Percentiles rank a stretch among this genome's conserved stretches.
Evolutionary conservation across 805 yeast species (phyloP).

Genomic region (Vanderwaltozyma yarrowii): DNA sequence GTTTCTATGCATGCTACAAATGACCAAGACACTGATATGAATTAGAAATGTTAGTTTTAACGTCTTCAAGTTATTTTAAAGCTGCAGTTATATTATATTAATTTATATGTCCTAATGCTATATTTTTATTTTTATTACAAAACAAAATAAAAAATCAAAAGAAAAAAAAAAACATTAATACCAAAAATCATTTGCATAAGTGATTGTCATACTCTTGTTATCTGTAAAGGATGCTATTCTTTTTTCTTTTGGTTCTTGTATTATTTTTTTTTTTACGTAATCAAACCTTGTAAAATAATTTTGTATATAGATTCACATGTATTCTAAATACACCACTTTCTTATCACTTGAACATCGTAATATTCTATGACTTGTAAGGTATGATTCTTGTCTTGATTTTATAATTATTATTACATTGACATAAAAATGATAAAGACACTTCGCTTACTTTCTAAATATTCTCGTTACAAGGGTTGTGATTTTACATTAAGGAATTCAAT

Average conservation of each 20-base stretch:
- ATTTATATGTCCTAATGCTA: background rate
- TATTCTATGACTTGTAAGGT: no score
- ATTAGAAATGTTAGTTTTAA: conserved; percentile 5
- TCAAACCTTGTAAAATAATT: no score
- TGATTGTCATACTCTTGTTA: conserved; percentile 11
- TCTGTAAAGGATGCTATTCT: background rate
- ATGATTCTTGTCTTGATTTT: no score
- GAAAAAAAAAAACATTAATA: conserved; percentile 6
- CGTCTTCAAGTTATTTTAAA: background rate
- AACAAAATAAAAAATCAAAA: conserved; percentile 4
- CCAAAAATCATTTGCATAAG: conserved; percentile 20
- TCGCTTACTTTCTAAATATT: no score
- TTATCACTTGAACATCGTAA: no score
- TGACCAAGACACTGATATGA: conserved; percentile 23
- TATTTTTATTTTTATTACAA: background rate
- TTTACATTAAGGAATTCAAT: no score
- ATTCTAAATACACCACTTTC: no score
- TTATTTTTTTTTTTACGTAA: background rate
- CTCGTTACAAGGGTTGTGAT: no score
- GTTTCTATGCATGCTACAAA: conserved; percentile 17
- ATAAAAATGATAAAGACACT: no score
- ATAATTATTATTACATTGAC: no score
- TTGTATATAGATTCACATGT: no score
- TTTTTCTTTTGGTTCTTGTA: conserved; percentile 1
- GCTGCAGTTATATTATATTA: background rate